Evolutionary conservation across 768 basidiomycete species (phyloP), one percentile per base, ranked within the genome.

Genomic region (Artomyces pyxidatus): DNA sequence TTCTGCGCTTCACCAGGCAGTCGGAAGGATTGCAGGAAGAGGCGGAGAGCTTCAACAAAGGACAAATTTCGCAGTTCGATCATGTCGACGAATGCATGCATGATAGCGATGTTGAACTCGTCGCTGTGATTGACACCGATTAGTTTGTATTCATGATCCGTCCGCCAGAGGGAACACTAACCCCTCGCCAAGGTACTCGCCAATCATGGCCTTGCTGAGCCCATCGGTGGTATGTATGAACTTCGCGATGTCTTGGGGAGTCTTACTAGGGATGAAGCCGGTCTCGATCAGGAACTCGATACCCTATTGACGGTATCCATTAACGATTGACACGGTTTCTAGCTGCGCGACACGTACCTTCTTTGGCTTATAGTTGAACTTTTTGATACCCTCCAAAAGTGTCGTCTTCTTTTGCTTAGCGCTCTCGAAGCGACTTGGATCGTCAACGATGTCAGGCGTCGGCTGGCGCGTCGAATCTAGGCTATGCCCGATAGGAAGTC

Each of bases 311-410:
- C 32, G 17, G n/a, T n/a, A n/a, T n/a, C n/a, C n/a, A n/a, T n/a
- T n/a, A n/a, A n/a, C n/a, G n/a, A n/a, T n/a, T n/a, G n/a, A n/a
- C n/a, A n/a, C n/a, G n/a, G n/a, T n/a, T n/a, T n/a, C n/a, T n/a
- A n/a, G n/a, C n/a, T n/a, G n/a, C n/a, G n/a, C 17, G 23, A 2
- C 2, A 67, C 83, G 40, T 60, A 94, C 93, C 57, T 83, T 79
- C 68, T 97, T 98, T n/a, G 95, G 94, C 68, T 96, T 98, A 73
- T 85, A 92, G 64, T 98, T 97, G 68, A 99, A 99, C 67, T 91
- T 92, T 66, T 87, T 93, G 66, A 98, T 88, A 23, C 96, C 96
- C 63, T 98, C 95, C 32, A 93, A 68, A 25, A 98, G 65, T 0
- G 87, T 94, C 28, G 90, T 97, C 70, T 99, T 99, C 68, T 89